Conservation (phyloP, 2,329 filamentous ascomycete genomes). For the Microthyrium microscopicum region DNA sequence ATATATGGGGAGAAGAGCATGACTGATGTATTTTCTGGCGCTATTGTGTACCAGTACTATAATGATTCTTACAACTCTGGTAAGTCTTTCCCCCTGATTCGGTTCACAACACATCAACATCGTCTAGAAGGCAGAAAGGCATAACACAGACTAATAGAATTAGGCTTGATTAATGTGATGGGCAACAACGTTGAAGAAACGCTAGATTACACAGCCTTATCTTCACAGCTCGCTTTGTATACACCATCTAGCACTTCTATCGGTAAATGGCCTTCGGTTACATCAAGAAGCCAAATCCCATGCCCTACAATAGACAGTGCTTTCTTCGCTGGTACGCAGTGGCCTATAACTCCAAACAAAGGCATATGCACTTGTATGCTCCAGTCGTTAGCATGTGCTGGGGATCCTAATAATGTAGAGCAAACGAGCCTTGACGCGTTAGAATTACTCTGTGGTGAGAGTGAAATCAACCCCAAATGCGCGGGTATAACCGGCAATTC, state of each 20-base stretch:
- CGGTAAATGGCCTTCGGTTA: slow-evolving; percentile 52
- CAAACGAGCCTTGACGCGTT: slow-evolving; percentile 55
- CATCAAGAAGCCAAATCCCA: slow-evolving; percentile 51
- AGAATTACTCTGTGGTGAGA: slow-evolving; percentile 49
- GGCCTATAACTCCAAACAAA: slow-evolving; percentile 63
- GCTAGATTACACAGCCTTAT: slow-evolving; percentile 58
- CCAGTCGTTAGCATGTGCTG: slow-evolving; percentile 52
- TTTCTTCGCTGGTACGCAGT: slow-evolving; percentile 52
- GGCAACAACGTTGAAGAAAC: slow-evolving; percentile 47
- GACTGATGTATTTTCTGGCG: slow-evolving; percentile 78
- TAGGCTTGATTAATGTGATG: slow-evolving; percentile 49
- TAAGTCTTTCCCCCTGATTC: slow-evolving; percentile 18
- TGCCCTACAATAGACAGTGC: slow-evolving; percentile 50
- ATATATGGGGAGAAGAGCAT: slow-evolving; percentile 71
- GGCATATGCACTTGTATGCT: slow-evolving; percentile 77
- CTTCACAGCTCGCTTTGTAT: slow-evolving; percentile 50
- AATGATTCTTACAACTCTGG: slow-evolving; percentile 82
- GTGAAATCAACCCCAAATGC: slow-evolving; percentile 44
- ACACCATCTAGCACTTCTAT: slow-evolving; percentile 47
- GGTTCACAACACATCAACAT: no score
- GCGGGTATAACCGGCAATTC: slow-evolving; percentile 51
- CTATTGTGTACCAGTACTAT: slow-evolving; percentile 98
- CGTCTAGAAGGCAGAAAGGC: no score
- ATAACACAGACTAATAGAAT: no score
- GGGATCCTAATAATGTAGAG: slow-evolving; percentile 36